Conservation (phyloP, 129 eudicot genomes). For the Tanacetum coccineum region DNA sequence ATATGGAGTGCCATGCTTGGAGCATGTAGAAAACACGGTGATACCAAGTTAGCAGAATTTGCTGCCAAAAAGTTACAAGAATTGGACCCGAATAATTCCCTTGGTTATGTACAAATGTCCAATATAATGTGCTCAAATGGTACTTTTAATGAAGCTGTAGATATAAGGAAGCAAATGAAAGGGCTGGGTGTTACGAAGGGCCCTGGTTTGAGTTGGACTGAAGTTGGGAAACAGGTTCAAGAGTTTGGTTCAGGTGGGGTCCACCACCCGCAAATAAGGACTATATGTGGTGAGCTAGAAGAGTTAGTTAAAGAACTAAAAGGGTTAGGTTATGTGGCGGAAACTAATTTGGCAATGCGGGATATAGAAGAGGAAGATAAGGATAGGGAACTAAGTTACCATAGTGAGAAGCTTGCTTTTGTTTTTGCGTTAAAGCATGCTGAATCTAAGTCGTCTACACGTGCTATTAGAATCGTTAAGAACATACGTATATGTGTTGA, state of each 20-base stretch:
- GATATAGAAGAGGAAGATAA: slow-evolving; percentile 80
- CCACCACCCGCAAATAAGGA: slow-evolving; percentile 49
- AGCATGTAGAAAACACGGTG: slow-evolving; percentile 71
- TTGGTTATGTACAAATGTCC: slow-evolving; percentile 62
- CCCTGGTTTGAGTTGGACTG: slow-evolving; percentile 92
- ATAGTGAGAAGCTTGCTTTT: slow-evolving; percentile 80
- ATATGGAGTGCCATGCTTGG: slow-evolving; percentile 82
- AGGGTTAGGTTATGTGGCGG: slow-evolving; percentile 63
- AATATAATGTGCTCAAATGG: slow-evolving; percentile 57
- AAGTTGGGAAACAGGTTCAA: slow-evolving; percentile 50
- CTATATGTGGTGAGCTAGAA: slow-evolving; percentile 37
- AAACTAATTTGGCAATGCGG: slow-evolving; percentile 47
- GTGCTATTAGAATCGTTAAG: slow-evolving; percentile 54
- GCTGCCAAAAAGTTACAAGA: slow-evolving; percentile 50
- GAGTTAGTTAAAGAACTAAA: slow-evolving; percentile 37
- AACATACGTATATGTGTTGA: slow-evolving; percentile 75
- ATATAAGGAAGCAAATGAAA: slow-evolving; percentile 54
- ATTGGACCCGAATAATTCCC: slow-evolving; percentile 62
- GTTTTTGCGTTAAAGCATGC: slow-evolving; percentile 46
- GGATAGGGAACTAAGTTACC: slow-evolving; percentile 54
- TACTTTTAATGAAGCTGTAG: slow-evolving; percentile 49
- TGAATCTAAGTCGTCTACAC: slow-evolving; percentile 15
- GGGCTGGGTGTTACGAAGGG: slow-evolving; percentile 57
- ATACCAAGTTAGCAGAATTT: slow-evolving; percentile 44
- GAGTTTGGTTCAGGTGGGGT: slow-evolving; percentile 74